Conservation (phyloP, 1,284 basidiomycete genomes). For the Chondrostereum purpureum region DNA sequence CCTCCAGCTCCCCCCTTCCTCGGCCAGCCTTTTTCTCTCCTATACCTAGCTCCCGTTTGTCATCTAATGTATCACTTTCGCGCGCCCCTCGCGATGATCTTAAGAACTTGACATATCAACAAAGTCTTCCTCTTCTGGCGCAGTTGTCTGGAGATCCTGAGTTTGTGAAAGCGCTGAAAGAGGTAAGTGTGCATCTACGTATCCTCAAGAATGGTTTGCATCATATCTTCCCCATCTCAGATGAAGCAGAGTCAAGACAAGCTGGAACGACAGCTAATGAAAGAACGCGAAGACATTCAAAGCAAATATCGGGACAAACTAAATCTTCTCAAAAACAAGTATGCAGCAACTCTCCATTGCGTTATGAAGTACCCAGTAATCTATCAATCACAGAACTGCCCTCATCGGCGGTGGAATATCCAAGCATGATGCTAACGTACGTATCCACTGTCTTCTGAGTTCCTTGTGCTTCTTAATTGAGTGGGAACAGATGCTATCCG, state of each 20-base stretch:
- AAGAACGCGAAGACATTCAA: constrained; percentile 53
- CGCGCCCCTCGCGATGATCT: constrained; percentile 24
- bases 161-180: constrained; percentile 40
- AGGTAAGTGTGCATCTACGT: constrained; percentile 31
- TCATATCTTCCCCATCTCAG: constrained; percentile 16
- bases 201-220: constrained; percentile 6
- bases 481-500: constrained; percentile 46
- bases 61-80: background rate
- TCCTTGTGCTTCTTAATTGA: constrained; percentile 1
- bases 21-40: background rate
- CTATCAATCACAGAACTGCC: constrained; percentile 36
- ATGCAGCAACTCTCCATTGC: too few relatives aligned
- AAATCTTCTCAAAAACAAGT: constrained; percentile 60
- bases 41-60: background rate
- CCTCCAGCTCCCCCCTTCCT: background rate
- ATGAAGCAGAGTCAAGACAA: constrained; percentile 61
- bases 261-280: constrained; percentile 59
- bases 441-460: constrained; percentile 19
- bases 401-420: constrained; percentile 60
- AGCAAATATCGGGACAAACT: constrained; percentile 64
- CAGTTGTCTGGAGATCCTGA: constrained; percentile 43
- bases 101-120: constrained; percentile 51
- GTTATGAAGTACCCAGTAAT: too few relatives aligned
- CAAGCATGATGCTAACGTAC: constrained; percentile 65
- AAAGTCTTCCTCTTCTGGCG: constrained; percentile 53